Percentiles rank a stretch among this genome's conserved stretches.
These are phyloP conservation scores for Lactifluus echinatus DNA, from an alignment of 768 basidiomycete genomes.

Conservation along the genomic window DNA sequence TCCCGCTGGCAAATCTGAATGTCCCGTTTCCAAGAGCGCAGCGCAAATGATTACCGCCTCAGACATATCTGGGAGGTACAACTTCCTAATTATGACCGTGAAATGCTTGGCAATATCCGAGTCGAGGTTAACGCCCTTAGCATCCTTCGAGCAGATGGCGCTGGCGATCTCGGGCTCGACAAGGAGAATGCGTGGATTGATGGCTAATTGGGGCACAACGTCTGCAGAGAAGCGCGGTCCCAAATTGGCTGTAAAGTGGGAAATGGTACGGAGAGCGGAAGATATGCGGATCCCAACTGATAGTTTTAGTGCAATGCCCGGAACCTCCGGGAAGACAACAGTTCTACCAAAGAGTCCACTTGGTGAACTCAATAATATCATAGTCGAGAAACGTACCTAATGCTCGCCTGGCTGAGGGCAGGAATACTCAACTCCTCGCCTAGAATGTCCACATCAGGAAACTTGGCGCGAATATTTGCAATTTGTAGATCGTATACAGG, in stretches of 20 bases:
- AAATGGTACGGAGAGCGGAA: conserved; percentile 48
- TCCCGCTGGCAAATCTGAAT: conserved; percentile 33
- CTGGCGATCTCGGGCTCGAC: conserved; percentile 44
- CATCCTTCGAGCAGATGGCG: conserved; percentile 32
- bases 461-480: conserved; percentile 36
- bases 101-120: conserved; percentile 45
- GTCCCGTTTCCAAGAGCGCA: conserved; percentile 46
- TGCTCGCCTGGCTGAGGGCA: conserved; percentile 44
- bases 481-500: conserved; percentile 49
- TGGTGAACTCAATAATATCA: background rate
- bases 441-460: conserved; percentile 35
- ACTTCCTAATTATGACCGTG: conserved; percentile 41
- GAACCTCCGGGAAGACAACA: conserved; percentile 38
- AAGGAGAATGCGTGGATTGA: conserved; percentile 35
- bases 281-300: conserved; percentile 51
- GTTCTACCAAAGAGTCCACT: conserved; percentile 28
- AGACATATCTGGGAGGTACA: conserved; percentile 31
- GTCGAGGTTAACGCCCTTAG: conserved; percentile 25
- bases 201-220: conserved; percentile 39
- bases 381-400: conserved; percentile 32
- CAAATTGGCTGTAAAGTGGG: conserved; percentile 49
- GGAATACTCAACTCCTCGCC: conserved; percentile 34
- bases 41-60: conserved; percentile 43
- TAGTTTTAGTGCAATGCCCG: conserved; percentile 40
- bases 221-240: conserved; percentile 47